phyloP scores from a whole-genome alignment of 305 asterid species.

The Fraxinus sp. region DNA sequence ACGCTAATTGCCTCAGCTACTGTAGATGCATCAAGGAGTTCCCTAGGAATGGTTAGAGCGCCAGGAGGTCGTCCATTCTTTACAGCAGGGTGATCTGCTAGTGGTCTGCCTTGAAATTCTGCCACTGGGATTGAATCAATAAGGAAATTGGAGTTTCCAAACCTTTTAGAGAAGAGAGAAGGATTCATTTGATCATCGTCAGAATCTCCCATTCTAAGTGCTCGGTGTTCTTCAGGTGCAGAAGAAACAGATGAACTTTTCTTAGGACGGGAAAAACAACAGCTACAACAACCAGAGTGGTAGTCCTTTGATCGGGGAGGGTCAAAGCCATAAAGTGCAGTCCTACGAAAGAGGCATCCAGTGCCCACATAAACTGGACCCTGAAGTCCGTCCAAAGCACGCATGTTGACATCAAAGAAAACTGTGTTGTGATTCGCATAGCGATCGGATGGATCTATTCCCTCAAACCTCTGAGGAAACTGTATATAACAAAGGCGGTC shows the following conservation, averaged over 20 bases:
- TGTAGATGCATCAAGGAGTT: constrained; percentile 85
- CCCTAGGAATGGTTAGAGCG: constrained; percentile 76
- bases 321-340: constrained; percentile 81
- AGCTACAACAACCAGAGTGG: constrained; percentile 63
- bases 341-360: constrained; percentile 84
- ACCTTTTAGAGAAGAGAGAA: constrained; percentile 75
- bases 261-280: constrained; percentile 59
- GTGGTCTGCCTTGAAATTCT: constrained; percentile 91
- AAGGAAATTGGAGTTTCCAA: constrained; percentile 80
- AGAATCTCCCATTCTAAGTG: constrained; percentile 83
- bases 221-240: constrained; percentile 69
- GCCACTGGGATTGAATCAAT: constrained; percentile 89
- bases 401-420: constrained; percentile 92
- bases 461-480: constrained; percentile 91
- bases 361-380: constrained; percentile 96
- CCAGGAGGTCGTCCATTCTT: constrained; percentile 90
- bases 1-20: constrained; percentile 97
- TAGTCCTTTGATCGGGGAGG: constrained; percentile 69
- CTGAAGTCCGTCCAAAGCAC: constrained; percentile 84
- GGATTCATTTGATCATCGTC: constrained; percentile 81
- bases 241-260: constrained; percentile 43
- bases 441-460: constrained; percentile 84
- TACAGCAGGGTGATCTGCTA: constrained; percentile 89
- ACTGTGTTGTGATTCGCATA: constrained; percentile 91
- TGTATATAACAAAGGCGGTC: constrained; percentile 86